A percentile compares a stretch with the other conserved stretches of the same genome.
Conservation (phyloP, 164 flowering plant genomes). For the Cinnamomum chago region DNA sequence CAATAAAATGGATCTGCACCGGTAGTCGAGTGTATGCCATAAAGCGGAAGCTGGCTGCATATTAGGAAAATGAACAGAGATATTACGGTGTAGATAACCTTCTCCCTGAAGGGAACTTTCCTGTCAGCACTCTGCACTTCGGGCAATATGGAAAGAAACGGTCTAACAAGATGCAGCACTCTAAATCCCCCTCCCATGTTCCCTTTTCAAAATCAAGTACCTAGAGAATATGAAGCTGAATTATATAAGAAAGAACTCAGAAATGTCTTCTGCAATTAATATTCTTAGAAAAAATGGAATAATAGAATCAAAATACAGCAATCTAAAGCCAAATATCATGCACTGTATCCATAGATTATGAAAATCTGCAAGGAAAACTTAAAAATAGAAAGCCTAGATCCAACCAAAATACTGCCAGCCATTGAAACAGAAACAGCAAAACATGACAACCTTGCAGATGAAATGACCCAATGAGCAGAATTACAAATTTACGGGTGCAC, state of each 20-base stretch:
- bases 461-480: too few relatives aligned
- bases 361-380: neutral
- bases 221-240: neutral
- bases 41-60: conserved; percentile 57
- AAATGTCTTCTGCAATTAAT: neutral
- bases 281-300: neutral
- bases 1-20: conserved; percentile 62
- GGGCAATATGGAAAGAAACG: conserved; percentile 45
- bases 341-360: neutral
- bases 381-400: too few relatives aligned
- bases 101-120: conserved; percentile 53
- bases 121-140: conserved; percentile 52
- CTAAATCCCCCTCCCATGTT: conserved; percentile 47
- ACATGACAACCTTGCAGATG: neutral
- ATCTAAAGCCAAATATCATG: too few relatives aligned
- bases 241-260: neutral
- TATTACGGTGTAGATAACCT: conserved; percentile 48
- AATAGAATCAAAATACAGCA: neutral
- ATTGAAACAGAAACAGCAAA: neutral
- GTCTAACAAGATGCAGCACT: conserved; percentile 49
- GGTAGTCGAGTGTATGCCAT: conserved; percentile 55
- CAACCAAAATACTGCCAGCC: neutral
- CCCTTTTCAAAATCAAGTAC: neutral
- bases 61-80: conserved; percentile 49
- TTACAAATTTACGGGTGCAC: too few relatives aligned